Conservation (phyloP, 2,329 filamentous ascomycete species). For the Mollisiaceae sp. region DNA sequence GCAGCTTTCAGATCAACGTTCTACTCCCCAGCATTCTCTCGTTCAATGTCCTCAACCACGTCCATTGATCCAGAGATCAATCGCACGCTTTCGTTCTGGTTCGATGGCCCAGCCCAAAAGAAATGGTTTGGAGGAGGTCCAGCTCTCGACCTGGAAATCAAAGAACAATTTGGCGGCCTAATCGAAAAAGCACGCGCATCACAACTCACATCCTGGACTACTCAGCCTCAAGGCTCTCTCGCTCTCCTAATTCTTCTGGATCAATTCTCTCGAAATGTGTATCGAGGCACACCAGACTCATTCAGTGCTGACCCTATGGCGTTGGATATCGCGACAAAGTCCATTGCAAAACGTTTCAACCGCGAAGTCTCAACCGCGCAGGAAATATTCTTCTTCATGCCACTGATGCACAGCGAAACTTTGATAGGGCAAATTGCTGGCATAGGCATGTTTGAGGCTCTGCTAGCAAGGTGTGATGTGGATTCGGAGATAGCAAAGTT, state of each 20-base stretch:
- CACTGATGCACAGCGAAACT: slow-evolving; percentile 45
- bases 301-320: slow-evolving; percentile 43
- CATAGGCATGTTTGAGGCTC: slow-evolving; percentile 34
- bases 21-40: slow-evolving; percentile 17
- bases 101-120: slow-evolving; percentile 18
- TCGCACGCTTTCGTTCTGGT: slow-evolving; percentile 30
- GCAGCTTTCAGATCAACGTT: slow-evolving; percentile 24
- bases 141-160: slow-evolving; percentile 28
- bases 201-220: slow-evolving; percentile 26
- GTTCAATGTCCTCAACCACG: slow-evolving; percentile 28
- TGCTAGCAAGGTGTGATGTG: slow-evolving; percentile 29
- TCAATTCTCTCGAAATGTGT: slow-evolving; percentile 47
- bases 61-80: slow-evolving; percentile 26
- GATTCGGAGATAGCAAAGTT: slow-evolving; percentile 22
- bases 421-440: slow-evolving; percentile 42
- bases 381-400: slow-evolving; percentile 44
- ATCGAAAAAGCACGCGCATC: slow-evolving; percentile 26
- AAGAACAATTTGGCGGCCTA: slow-evolving; percentile 24
- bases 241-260: slow-evolving; percentile 47
- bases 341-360: slow-evolving; percentile 41
- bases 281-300: slow-evolving; percentile 41
- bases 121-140: slow-evolving; percentile 31
- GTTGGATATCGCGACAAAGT: slow-evolving; percentile 35
- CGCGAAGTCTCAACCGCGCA: slow-evolving; percentile 30
- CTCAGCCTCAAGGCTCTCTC: slow-evolving; percentile 38